Evolutionary conservation across 345 rosid genomes (phyloP), one percentile per base, ranked within the genome.

Genomic region (Ailanthus altissimus): DNA sequence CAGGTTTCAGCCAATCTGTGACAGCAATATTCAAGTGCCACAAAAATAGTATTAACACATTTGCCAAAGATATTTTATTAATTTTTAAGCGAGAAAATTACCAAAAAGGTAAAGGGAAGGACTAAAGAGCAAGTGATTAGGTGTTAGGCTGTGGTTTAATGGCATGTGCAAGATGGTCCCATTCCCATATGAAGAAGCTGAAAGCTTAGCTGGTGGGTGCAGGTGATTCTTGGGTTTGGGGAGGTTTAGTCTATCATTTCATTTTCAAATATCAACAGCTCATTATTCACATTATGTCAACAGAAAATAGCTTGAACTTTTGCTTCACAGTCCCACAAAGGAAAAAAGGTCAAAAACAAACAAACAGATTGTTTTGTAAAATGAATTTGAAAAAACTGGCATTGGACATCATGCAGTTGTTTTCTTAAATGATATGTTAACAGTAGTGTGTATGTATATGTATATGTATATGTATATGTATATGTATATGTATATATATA

Each of bases 81-180:
- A 32, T 1, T 32, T 32, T 32, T 32, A 32, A 32, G 38, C 3
- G 38, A 32, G 1, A 3, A 32, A 32, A 32, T 32, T 32, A 32
- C 38, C 38, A 32, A 32, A 32, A 32, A 32, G 38, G 38, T 1
- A 32, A 32, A 32, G 16, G 2, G 15, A 14, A n/a, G n/a, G n/a
- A n/a, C n/a, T n/a, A n/a, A 25, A 12, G 32, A 15, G 26, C 26
- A 64, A 40, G 42, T 0, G 28, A 42, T 20, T 65, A 65, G 4
- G 66, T 32, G 66, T 14, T 13, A 28, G 21, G 66, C 66, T 15
- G 18, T 15, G 67, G n/a, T 32, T 36, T 36, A 11, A 14, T 10
- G 25, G 67, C 77, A 54, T 58, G 73, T 78, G 81, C 59, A 36
- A 14, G 71, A 28, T 65, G 72, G 77, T 54, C 73, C 81, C 81